Evolutionary conservation across 2,329 filamentous ascomycete species (phyloP), one percentile per base, ranked within the genome.

Genomic region (Claviceps citrina): DNA sequence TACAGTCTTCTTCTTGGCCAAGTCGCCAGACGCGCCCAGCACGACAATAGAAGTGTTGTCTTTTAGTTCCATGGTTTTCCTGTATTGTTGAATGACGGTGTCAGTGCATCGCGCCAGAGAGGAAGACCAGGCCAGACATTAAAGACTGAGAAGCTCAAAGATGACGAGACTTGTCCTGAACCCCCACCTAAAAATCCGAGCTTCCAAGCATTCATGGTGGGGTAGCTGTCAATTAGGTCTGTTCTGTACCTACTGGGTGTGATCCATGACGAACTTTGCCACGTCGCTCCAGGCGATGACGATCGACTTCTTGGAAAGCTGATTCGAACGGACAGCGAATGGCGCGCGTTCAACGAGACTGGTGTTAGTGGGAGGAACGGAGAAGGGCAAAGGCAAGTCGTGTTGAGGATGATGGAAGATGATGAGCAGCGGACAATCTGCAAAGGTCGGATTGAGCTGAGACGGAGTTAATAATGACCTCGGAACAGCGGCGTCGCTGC

Each of bases 1-100:
- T 66, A 93, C 86, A 34, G 91, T 98, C 80, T 98, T 98, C 81
- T 98, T 98, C 76, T 98, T 98, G 38, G 91, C 91, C 51, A 98
- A 69, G 71, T 98, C 91, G 56, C 91, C 91, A 39, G 91, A 98
- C 49, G 91, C 91, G 56, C 91, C 91, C 51, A 98, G 79, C 54
- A 98, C 91, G 55, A 98, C 76, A 56, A 98, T 93, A 59, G 87
- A 76, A 49, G 91, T 98, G 73, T 98, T 93, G 59, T 96, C 85
- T 73, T 95, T 98, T 58, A 98, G 80, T 76, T 98, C 91, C 65
- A 93, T 73, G 56, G 76, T 78, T 59, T 85, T 93, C 61, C 49
- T 48, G 38, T 24, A 42, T 24, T 24, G 22, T 24, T 30, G 28
- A 36, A 19, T 20, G 12, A 20, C 9, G 18, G 31, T 41, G 43